Conservation (phyloP, 371 early-diverging fungal genomes). For the Umbelopsis sp. region DNA sequence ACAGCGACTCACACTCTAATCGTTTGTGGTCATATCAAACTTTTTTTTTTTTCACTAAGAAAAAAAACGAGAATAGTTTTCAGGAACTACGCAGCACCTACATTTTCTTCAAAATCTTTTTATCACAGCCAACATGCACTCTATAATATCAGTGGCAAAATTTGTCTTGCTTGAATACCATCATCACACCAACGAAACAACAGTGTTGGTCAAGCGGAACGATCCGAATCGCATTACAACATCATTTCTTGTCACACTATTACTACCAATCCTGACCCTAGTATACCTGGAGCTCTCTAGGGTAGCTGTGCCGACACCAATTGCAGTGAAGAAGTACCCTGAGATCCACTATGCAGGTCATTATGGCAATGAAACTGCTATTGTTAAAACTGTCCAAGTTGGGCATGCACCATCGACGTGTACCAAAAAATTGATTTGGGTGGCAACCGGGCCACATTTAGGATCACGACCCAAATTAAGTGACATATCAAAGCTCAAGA, state of each 20-base stretch:
- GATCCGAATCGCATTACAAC: neutral
- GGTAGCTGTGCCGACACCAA: too few species aligned
- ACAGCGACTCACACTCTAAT: too few species aligned
- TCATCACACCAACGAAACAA: neutral
- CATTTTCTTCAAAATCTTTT: neutral
- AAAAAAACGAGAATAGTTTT: neutral
- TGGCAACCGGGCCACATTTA: neutral
- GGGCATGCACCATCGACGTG: neutral
- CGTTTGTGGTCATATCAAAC: too few species aligned
- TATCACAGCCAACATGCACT: neutral
- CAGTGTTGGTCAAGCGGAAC: neutral
- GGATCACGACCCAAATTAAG: neutral
- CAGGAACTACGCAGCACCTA: neutral
- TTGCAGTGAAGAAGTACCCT: too few species aligned
- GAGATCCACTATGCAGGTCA: too few species aligned
- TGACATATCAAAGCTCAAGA: neutral
- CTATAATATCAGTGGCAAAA: neutral
- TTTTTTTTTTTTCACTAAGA: too few species aligned
- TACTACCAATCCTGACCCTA: neutral
- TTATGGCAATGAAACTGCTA: too few species aligned
- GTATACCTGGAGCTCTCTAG: too few species aligned
- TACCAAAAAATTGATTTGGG: neutral
- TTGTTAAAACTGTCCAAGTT: too few species aligned
- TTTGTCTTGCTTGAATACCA: neutral
- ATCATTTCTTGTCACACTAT: constrained; percentile 1